Evolutionary conservation across 1,284 basidiomycete species (phyloP), one percentile per base, ranked within the genome.

Genomic region (Sutorius eximius): DNA sequence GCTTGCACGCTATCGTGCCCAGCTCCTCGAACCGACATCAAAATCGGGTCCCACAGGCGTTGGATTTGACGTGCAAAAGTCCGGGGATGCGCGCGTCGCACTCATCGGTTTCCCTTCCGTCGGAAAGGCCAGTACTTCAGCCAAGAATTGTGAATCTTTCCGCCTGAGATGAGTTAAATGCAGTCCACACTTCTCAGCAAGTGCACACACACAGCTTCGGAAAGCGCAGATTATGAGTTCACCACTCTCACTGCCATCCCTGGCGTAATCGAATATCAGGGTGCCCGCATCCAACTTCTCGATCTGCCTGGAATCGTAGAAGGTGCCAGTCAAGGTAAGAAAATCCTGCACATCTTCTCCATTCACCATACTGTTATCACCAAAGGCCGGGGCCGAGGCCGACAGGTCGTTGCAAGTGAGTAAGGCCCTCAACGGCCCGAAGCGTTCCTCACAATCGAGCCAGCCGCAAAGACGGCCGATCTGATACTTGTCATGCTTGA

Each of bases 221-320:
- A 90, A 64, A 78, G 91, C 0, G 96, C 95, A 11, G 92, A 94
- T 10, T 98, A 99, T 70, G 95, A 98, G 70, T 98, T 97, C 74
- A 98, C 95, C 1, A 96, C 93, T 3, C 80, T 95, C 36, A 95
- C 94, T 16, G 94, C 94, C 7, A 97, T 98, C 61, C 94, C 95
- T 40, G 95, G 95, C 56, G 96, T 95, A 20, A 83, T 97, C 22
- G 94, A 97, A 67, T 90, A 97, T 67, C 86, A 95, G 69, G 95
- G 95, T 29, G 93, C 94, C 13, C 82, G 92, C 43, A 94, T 97
- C 55, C 95, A 98, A 69, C 80, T 99, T 45, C 82, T 98, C 29
- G 96, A 99, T 83, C 75, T 99, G 53, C 96, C 96, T 2, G 96
- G 96, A 74, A 99, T 99, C 67, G 94, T 98, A 22, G 95, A 98